A percentile compares a stretch with the other conserved stretches of the same genome.
phyloP scores from a whole-genome alignment of 2,329 filamentous ascomycete genomes.

The Aspergillus udagawae region DNA sequence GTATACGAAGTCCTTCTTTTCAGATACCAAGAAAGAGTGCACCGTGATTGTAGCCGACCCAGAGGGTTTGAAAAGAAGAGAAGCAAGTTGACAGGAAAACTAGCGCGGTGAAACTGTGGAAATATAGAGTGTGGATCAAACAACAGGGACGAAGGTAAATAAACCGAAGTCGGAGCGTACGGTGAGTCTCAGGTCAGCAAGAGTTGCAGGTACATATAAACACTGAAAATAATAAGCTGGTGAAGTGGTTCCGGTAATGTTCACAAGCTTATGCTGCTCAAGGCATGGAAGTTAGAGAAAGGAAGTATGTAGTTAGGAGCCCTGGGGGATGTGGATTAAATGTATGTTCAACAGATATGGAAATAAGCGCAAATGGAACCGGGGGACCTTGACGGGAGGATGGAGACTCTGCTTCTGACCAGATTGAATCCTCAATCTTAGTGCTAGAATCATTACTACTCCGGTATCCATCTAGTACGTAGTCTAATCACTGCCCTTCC shows the following conservation, averaged over 20 bases:
- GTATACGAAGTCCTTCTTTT: background rate
- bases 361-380: slow-evolving; percentile 4
- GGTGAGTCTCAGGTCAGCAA: background rate
- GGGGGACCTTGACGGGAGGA: background rate
- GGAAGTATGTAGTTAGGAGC: slow-evolving; percentile 7
- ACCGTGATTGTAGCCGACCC: background rate
- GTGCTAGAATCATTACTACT: slow-evolving; percentile 1
- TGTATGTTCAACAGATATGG: background rate
- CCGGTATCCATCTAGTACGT: too few species aligned
- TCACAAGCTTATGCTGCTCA: background rate
- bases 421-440: background rate
- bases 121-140: background rate
- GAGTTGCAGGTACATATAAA: background rate
- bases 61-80: background rate
- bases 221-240: background rate
- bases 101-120: background rate
- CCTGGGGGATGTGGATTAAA: slow-evolving; percentile 1
- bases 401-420: slow-evolving; percentile 7
- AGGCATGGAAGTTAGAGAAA: background rate
- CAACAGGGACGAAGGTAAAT: background rate
- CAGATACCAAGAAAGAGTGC: background rate
- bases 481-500: background rate
- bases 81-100: background rate
- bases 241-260: background rate
- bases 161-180: background rate